Base-by-base conservation (phyloP, 306 rosid genomes). In the Styphnolobium japonicum region DNA sequence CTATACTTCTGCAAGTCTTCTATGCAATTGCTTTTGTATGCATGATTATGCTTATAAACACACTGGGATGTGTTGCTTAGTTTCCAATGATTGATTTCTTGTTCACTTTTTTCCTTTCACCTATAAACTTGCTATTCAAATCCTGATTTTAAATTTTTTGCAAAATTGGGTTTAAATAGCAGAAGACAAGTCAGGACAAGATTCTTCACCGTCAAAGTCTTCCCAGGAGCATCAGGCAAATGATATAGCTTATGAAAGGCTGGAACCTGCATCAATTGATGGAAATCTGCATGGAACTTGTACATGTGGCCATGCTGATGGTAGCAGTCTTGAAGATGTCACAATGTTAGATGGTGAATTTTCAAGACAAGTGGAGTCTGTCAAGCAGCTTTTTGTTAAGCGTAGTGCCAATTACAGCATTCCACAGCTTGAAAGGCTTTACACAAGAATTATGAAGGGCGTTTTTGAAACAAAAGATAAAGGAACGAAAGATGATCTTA, bases 391-490 rank as follows among this genome's bases (percentile, higher is more conserved):
- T 5, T 85, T 91, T 43, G 77, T 92, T 58, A 88, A 91, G 81
- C 95, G 85, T 11, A 86, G 89, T 5, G 84, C 81, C 65, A 83
- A 71, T 79, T 91, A 85, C 65, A 81, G 83, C 88, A 84, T 95
- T 78, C 98, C 97, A 10, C 92, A 91, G 85, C 98, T 95, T 23
- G 98, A 92, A 77, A 88, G 96, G 84, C 92, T 95, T 27, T 95
- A 95, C 88, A 82, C 96, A 0, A 88, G 96, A 73, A 85, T 92
- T 23, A 88, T 95, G 98, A 95, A 91, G 94, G 91, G 90, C 42
- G 81, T 95, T 81, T 92, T 92, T 85, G 93, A 88, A 78, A 69
- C 87, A 74, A 87, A 86, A 74, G 83, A 73, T 46, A 71, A 60
- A 73, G 88, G 78, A 76, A 68, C 43, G 51, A 79, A 79, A 49